Evolutionary conservation across 2,329 filamentous ascomycete species (phyloP).

Genomic region (Alternaria hordeiaustralica): DNA sequence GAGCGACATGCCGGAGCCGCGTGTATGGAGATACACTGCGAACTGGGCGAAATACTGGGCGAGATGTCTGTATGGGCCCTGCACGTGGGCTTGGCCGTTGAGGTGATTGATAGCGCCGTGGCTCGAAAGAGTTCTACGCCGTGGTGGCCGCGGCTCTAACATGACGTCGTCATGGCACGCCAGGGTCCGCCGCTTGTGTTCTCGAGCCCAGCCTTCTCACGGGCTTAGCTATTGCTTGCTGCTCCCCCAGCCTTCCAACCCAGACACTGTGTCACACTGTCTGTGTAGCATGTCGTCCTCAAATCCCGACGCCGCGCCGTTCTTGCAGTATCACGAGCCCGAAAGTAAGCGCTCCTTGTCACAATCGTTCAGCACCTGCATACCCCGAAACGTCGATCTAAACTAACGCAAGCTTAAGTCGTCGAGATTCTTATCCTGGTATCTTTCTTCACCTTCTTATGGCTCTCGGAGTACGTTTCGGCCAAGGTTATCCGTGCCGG

Average conservation of each 20-base stretch:
- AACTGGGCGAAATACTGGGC: not conserved
- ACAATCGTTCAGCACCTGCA: not conserved
- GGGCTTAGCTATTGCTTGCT: conserved; percentile 3
- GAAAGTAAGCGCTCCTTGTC: conserved; percentile 3
- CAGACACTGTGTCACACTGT: not conserved
- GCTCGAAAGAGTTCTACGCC: not conserved
- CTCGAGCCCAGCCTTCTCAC: not conserved
- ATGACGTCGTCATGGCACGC: not conserved
- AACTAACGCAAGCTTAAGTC: conserved; percentile 3
- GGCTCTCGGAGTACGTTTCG: conserved; percentile 18
- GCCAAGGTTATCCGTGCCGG: conserved; percentile 14
- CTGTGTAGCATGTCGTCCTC: not conserved
- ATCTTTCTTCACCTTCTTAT: conserved; percentile 19
- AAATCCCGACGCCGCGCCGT: not conserved
- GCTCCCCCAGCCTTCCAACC: not conserved
- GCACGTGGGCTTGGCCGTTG: not conserved
- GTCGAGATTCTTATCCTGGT: conserved; percentile 16
- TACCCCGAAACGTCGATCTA: not conserved
- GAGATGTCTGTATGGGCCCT: not conserved
- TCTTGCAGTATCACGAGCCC: conserved; percentile 16
- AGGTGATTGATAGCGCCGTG: not conserved
- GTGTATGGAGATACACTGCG: not conserved
- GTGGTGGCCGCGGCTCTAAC: not conserved
- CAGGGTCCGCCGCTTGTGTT: not conserved
- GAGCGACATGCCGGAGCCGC: conserved; percentile 1